Base-by-base conservation (phyloP, 495 filamentous ascomycete species). In the Daldinia concentrica region DNA sequence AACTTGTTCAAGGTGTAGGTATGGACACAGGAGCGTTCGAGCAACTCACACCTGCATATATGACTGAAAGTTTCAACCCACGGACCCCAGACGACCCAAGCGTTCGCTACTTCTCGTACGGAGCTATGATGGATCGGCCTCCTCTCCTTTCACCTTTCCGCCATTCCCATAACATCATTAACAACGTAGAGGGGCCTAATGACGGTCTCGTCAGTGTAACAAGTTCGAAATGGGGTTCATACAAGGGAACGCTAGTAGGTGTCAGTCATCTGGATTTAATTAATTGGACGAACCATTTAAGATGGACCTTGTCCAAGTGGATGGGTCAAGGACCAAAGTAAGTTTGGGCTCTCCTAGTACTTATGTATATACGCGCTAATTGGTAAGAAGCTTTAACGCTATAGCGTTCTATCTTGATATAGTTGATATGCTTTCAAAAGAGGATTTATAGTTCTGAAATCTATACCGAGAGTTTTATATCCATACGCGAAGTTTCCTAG, bases 351-450 rank as follows among this genome's bases (percentile, higher is more conserved):
- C 4, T 4, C 5, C 15, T 27, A 30, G 52, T 74, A 6, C 24
- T 65, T n/a, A 19, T 19, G 48, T 72, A 29, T 64, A 37, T 50
- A 7, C 4, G 29, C 22, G 58, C 61, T 77, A 60, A 77, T 41
- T 17, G 11, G 39, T 9, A 59, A 3, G n/a, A 68, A 96, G 92
- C 32, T 97, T 98, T 82, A 98, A 98, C 75, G 95, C 94, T 4
- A 90, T 98, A 71, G 94, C 95, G 0, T 97, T 98, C 74, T 98
- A 98, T 76, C 87, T 97, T 30, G 91, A 91, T 72, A 95, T 98
- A 78, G 90, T 90, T 79, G 91, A 93, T 76, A 94, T 92, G 91
- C 83, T 94, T 15, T 90, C 92, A 1, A 90, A 90, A 62, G 90
- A 93, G 69, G 90, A 87, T 4, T 76, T 91, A 36, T 92, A 78